Base-by-base conservation (phyloP, 179 eudicot genomes). In the Heliamphora pulchella region DNA sequence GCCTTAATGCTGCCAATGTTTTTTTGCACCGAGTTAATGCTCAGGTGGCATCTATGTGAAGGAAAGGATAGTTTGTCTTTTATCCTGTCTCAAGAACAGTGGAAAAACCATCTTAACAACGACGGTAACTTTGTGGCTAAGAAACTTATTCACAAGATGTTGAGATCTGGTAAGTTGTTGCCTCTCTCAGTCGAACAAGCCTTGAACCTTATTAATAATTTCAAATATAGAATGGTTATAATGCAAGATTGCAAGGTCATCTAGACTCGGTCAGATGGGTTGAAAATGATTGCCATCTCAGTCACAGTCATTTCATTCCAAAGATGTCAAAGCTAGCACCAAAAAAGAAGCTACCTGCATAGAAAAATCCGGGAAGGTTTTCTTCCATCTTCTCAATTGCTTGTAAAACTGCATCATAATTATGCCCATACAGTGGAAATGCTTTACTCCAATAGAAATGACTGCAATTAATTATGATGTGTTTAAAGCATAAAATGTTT, bases 381-480 rank as follows among this genome's bases (percentile, higher is more conserved):
- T 79, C 85, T 86, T 96, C 99, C 94, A 96, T 86, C 90, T 89
- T 94, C 58, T 89, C 90, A 81, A 96, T 92, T 31, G 96, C 96
- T 81, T 78, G 84, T 43, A 91, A 53, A 70, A 91, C 97, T 10
- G 88, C 83, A 77, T 84, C 92, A 80, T 96, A 96, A 80, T 88
- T 83, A 67, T n/a, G 92, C 69, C 97, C 99, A 83, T 94, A 94
- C 57, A 90, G 84, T 11, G 99, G 99, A 86, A 94, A 96, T 57
- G 94, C 99, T 81, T 90, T 91, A 87, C 89, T 91, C 99, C 99
- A 96, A 75, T 82, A 91, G 75, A 66, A 87, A 84, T 92, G 98
- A 80, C 99, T 96, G 91, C 84, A 86, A 67, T 65, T n/a, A 81
- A 81, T 76, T 61, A 74, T 74, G 59, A 58, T 81, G 69, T 55